These are phyloP conservation scores for Fusarium proliferatum DNA, from an alignment of 2,329 filamentous ascomycete genomes.

Conservation along the genomic window DNA sequence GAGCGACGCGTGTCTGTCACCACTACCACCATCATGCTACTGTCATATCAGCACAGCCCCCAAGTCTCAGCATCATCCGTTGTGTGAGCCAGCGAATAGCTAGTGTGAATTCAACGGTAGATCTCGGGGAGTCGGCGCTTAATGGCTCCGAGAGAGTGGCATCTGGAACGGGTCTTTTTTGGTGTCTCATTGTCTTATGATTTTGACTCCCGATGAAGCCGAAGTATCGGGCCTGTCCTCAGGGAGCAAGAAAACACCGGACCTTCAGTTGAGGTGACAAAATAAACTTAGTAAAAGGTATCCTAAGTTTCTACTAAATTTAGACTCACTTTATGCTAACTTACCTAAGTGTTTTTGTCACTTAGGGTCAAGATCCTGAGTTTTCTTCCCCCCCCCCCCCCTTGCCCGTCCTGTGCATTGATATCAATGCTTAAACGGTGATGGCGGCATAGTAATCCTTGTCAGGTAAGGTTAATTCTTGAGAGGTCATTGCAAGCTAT, in stretches of 20 bases:
- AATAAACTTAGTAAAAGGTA: too few relatives aligned
- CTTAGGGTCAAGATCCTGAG: too few relatives aligned
- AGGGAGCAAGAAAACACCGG: too few relatives aligned
- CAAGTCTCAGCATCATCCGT: conserved; percentile 1
- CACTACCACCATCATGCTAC: neutral
- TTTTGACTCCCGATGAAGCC: conserved; percentile 16
- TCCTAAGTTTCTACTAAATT: too few relatives aligned
- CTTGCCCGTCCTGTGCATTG: neutral
- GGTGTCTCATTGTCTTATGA: neutral
- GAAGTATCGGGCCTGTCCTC: neutral
- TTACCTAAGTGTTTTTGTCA: too few relatives aligned
- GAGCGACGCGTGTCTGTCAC: conserved; percentile 3
- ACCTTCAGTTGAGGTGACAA: too few relatives aligned
- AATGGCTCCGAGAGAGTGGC: neutral
- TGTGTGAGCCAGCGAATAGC: neutral
- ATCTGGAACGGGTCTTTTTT: neutral
- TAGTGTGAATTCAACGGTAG: neutral
- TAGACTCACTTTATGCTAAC: too few relatives aligned
- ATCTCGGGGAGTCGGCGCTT: neutral
- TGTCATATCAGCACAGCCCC: conserved; percentile 9
- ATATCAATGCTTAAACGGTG: neutral
- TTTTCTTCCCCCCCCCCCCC: too few relatives aligned
- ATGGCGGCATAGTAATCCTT: neutral
- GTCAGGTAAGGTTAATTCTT: neutral
- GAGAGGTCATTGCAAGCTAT: neutral